Evolutionary conservation across 129 eudicot genomes (phyloP).

Genomic region (Sambucus nigra): DNA sequence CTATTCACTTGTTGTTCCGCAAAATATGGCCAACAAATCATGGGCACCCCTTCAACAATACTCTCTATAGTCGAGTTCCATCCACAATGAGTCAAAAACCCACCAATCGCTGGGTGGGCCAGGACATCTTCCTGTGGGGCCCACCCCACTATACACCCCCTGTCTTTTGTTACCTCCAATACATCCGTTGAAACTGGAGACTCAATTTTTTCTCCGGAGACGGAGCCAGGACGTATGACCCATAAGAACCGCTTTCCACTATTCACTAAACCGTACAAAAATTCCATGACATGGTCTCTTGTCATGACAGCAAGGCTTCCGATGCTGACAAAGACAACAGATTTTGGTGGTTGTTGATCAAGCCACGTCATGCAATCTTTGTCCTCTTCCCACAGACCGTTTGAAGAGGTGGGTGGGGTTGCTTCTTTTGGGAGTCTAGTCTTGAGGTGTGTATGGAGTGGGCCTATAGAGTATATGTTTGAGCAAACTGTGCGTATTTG

Average conservation of each 20-base stretch:
- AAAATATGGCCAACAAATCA: slow-evolving; percentile 35
- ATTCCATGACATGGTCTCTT: slow-evolving; percentile 18
- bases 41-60: slow-evolving; percentile 26
- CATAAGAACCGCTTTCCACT: slow-evolving; percentile 24
- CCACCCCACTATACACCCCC: slow-evolving; percentile 42
- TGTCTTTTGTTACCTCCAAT: slow-evolving; percentile 13
- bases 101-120: slow-evolving; percentile 29
- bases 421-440: neutral
- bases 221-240: slow-evolving; percentile 23
- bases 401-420: slow-evolving; percentile 12
- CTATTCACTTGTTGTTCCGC: slow-evolving; percentile 33
- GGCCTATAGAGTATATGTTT: slow-evolving; percentile 42
- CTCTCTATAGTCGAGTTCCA: slow-evolving; percentile 53
- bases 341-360: slow-evolving; percentile 21
- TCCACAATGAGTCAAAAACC: slow-evolving; percentile 43
- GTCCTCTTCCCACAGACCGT: slow-evolving; percentile 30
- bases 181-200: slow-evolving; percentile 10
- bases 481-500: slow-evolving; percentile 32
- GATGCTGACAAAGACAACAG: slow-evolving; percentile 31
- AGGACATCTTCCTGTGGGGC: slow-evolving; percentile 44
- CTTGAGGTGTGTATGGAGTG: slow-evolving; percentile 23
- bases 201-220: slow-evolving; percentile 15
- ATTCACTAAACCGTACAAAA: slow-evolving; percentile 21
- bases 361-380: slow-evolving; percentile 30
- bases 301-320: slow-evolving; percentile 27